Evolutionary conservation across 768 basidiomycete genomes (phyloP), one percentile per base, ranked within the genome.

Genomic region (Calocybe gangraenosa): DNA sequence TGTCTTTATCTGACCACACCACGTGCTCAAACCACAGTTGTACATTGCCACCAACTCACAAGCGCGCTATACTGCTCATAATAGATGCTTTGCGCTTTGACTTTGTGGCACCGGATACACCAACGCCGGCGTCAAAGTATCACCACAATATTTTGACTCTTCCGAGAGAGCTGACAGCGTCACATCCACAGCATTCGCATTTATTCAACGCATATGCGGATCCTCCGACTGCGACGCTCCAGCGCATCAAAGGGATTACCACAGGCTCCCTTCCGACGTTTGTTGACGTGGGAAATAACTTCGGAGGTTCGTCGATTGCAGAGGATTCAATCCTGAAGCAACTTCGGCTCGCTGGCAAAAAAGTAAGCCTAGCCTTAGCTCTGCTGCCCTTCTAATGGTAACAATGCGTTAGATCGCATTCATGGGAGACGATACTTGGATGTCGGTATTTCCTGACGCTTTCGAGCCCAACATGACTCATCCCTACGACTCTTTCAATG

Each of bases 341-440:
- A 60, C 59, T 93, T 32, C 62, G 63, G 5, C 50, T 66, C 10
- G 74, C 75, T 0, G 80, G 77, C 11, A 84, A 77, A 62, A 82
- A 73, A 59, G 88, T 87, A 53, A 57, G 68, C 40, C 6, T 18
- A 37, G 15, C 14, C 17, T 10, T 20, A 15, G n/a, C 14, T 5
- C 19, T 40, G 18, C 17, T 14, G 28, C 21, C 39, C 21, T 19
- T n/a, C 42, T 50, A 40, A 51, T 35, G 5, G 46, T 40, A n/a
- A n/a, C 22, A 20, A 21, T 21, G 34, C 14, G 65, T 56, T 58
- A 87, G 77, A 66, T 90, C 41, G 90, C 87, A 1, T 87, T 97
- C 61, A 91, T 91, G 82, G 95, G 96, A 0, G 95, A 98, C 58
- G 92, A 98, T 62, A 99, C 96, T 0, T 99, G 96, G 96, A 79